A percentile compares a stretch with the other conserved stretches of the same genome.
Evolutionary conservation across 768 basidiomycete species (phyloP).

Genomic region (Coprinopsis marcescibilis): DNA sequence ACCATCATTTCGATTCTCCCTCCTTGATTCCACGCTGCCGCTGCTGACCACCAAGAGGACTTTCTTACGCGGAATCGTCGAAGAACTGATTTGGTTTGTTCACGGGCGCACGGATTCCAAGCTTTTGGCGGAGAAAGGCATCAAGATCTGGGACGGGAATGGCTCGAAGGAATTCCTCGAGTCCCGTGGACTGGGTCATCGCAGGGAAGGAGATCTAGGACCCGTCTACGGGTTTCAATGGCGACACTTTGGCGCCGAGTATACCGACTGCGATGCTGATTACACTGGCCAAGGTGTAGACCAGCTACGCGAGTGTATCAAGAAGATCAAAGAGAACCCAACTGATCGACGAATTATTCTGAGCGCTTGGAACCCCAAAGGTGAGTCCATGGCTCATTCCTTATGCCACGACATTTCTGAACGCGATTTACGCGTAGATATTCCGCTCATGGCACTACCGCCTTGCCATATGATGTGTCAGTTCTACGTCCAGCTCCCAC

Average conservation of each 20-base stretch:
- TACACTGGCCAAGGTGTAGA: conserved; percentile 87
- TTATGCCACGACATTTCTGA: conserved; percentile 1
- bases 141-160: conserved; percentile 98
- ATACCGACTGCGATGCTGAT: conserved; percentile 64
- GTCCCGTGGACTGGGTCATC: conserved; percentile 73
- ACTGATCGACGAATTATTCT: conserved; percentile 92
- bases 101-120: conserved; percentile 78
- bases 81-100: conserved; percentile 95
- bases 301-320: conserved; percentile 83
- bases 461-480: conserved; percentile 99
- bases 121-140: conserved; percentile 69
- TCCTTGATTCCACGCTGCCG: conserved; percentile 69
- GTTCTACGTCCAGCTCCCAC: conserved; percentile 92
- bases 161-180: conserved; percentile 85
- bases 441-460: conserved; percentile 91
- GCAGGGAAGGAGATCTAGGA: conserved; percentile 88
- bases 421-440: conserved; percentile 46
- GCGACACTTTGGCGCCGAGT: conserved; percentile 90
- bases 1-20: conserved; percentile 82
- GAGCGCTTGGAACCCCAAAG: conserved; percentile 97
- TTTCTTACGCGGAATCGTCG: conserved; percentile 84
- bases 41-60: conserved; percentile 94
- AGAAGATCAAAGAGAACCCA: conserved; percentile 89
- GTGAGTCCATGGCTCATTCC: conserved; percentile 37
- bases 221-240: conserved; percentile 98